A percentile compares a stretch with the other conserved stretches of the same genome.
phyloP scores from a whole-genome alignment of 148 eudicot species.

The Arbutus unedo region DNA sequence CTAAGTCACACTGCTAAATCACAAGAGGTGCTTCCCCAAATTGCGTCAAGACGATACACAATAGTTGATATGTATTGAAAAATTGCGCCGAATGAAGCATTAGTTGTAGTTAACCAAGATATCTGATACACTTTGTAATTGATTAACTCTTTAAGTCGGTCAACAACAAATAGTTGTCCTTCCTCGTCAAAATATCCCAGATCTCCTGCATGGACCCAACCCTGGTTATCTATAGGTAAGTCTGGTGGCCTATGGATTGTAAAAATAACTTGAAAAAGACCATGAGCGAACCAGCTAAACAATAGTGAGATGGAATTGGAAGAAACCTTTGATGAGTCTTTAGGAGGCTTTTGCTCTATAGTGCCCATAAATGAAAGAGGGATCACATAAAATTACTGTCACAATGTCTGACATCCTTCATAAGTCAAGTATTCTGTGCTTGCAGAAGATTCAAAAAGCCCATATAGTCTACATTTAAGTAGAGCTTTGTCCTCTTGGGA shows the following conservation, averaged over 20 bases:
- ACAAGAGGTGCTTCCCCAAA: not conserved
- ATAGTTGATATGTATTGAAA: not conserved
- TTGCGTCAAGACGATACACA: not conserved
- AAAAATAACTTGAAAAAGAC: conserved; percentile 56
- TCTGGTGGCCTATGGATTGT: conserved; percentile 64
- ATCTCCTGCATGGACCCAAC: conserved; percentile 82
- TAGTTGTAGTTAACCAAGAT: not conserved
- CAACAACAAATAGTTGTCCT: conserved; percentile 70
- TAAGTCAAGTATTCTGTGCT: not conserved
- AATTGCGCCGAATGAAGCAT: not conserved
- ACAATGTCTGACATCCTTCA: not conserved
- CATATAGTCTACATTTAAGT: no score
- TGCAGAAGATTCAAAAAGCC: not conserved
- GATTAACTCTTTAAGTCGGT: conserved; percentile 79
- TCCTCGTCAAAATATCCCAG: conserved; percentile 77
- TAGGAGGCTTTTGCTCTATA: not conserved
- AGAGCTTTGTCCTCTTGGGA: no score
- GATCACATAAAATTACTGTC: not conserved
- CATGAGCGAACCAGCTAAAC: no score
- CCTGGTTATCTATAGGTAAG: conserved; percentile 55
- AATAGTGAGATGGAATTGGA: no score
- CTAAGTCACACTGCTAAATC: not conserved
- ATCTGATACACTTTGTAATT: conserved; percentile 84
- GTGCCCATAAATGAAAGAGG: not conserved
- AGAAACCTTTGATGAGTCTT: no score